Percentiles rank a stretch among this genome's conserved stretches.
Evolutionary conservation across 2,329 filamentous ascomycete species (phyloP).

Genomic region (Endocalyx cinctus): DNA sequence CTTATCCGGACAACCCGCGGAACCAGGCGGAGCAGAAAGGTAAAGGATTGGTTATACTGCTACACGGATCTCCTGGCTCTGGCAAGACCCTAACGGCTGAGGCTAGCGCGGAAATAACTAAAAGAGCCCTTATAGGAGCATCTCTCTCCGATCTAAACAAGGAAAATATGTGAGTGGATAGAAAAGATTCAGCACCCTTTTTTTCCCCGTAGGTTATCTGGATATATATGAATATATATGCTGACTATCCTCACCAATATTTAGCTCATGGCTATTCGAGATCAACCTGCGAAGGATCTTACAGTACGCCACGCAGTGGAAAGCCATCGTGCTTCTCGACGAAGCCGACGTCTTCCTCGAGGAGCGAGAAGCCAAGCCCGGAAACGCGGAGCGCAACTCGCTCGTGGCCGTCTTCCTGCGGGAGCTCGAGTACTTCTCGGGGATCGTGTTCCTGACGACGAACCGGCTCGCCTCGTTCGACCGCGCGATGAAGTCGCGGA

Average conservation of each 20-base stretch:
- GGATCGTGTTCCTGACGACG: constrained; percentile 37
- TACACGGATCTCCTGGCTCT: constrained; percentile 28
- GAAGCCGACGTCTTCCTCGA: constrained; percentile 27
- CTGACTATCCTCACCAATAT: too few relatives aligned
- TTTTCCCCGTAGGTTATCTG: too few relatives aligned
- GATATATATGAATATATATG: too few relatives aligned
- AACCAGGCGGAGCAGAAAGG: constrained; percentile 25
- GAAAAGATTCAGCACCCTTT: too few relatives aligned
- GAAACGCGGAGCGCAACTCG: constrained; percentile 11
- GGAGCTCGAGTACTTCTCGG: constrained; percentile 33
- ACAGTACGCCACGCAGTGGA: constrained; percentile 17
- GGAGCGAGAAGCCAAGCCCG: constrained; percentile 14
- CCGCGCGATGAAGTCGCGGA: constrained; percentile 35
- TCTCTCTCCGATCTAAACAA: constrained; percentile 11
- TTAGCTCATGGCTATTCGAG: constrained; percentile 11
- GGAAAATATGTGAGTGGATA: constrained; percentile 7
- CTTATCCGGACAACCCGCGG: constrained; percentile 12
- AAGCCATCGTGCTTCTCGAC: constrained; percentile 19
- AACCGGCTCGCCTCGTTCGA: constrained; percentile 37
- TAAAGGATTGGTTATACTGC: constrained; percentile 28
- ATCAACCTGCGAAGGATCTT: constrained; percentile 12
- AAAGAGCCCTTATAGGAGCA: constrained; percentile 9
- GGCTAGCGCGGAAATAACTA: constrained; percentile 11
- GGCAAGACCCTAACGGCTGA: constrained; percentile 34
- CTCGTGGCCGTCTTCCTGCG: constrained; percentile 29